Conservation (phyloP, 208 protist species). For the Trypanosoma avium region DNA sequence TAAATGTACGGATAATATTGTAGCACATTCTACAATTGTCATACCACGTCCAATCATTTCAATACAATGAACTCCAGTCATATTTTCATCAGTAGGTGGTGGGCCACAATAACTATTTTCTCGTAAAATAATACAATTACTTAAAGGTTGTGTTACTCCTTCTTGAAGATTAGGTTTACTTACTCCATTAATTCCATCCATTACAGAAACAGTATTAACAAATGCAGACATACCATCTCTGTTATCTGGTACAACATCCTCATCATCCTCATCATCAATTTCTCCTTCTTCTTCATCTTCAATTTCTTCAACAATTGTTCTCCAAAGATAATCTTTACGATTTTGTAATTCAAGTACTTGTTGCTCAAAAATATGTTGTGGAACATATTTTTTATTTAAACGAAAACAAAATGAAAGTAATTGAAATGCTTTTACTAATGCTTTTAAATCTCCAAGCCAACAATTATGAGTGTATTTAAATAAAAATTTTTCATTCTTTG, state of each 20-base stretch:
- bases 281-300: slow-evolving; percentile 17
- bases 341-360: slow-evolving; percentile 49
- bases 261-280: slow-evolving; percentile 31
- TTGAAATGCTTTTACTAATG: slow-evolving; percentile 60
- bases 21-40: slow-evolving; percentile 60
- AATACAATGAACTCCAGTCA: background rate
- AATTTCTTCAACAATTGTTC: slow-evolving; percentile 13
- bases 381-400: slow-evolving; percentile 88
- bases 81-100: background rate
- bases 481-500: slow-evolving; percentile 27
- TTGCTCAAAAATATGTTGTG: slow-evolving; percentile 69
- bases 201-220: slow-evolving; percentile 19
- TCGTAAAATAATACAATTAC: background rate
- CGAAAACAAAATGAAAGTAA: slow-evolving; percentile 69
- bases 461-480: slow-evolving; percentile 40
- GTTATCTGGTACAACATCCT: slow-evolving; percentile 19
- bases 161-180: background rate
- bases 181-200: background rate
- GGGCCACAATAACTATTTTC: background rate
- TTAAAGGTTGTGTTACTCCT: background rate
- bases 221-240: slow-evolving; percentile 13
- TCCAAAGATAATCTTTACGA: slow-evolving; percentile 22
- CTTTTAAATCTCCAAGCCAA: slow-evolving; percentile 74
- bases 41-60: slow-evolving; percentile 30
- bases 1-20: slow-evolving; percentile 68